Evolutionary conservation across 2,329 filamentous ascomycete species (phyloP).

Genomic region (Aspergillus pseudotamarii): DNA sequence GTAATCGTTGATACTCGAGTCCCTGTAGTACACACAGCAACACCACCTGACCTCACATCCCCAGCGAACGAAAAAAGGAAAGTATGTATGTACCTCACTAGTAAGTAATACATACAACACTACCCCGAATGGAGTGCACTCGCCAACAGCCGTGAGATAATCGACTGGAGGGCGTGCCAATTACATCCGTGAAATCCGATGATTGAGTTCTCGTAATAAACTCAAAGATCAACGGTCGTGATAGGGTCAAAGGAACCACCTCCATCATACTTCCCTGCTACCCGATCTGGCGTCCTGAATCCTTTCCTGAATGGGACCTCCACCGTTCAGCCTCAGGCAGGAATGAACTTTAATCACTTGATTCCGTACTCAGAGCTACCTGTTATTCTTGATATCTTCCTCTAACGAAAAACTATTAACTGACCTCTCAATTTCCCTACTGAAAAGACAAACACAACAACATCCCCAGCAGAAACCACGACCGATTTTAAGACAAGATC

Average conservation of each 20-base stretch:
- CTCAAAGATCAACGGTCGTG: not conserved
- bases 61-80: not conserved
- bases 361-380: not conserved
- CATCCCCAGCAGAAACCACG: not conserved
- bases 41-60: not conserved
- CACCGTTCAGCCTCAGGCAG: not conserved
- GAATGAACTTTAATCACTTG: not conserved
- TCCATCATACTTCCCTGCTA: not conserved
- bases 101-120: not conserved
- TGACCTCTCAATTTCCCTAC: not conserved
- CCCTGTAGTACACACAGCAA: not conserved
- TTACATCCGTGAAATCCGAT: not conserved
- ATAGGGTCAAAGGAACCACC: not conserved
- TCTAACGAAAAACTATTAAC: not conserved
- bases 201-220: conserved; percentile 3
- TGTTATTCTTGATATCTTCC: no score
- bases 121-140: not conserved
- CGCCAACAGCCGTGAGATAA: not conserved
- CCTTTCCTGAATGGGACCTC: not conserved
- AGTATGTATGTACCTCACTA: not conserved
- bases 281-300: not conserved
- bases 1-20: not conserved
- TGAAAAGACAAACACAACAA: no score
- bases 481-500: not conserved
- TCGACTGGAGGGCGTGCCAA: not conserved